phyloP scores from a whole-genome alignment of 257 asterid species.

The Rauvolfia tetraphylla region DNA sequence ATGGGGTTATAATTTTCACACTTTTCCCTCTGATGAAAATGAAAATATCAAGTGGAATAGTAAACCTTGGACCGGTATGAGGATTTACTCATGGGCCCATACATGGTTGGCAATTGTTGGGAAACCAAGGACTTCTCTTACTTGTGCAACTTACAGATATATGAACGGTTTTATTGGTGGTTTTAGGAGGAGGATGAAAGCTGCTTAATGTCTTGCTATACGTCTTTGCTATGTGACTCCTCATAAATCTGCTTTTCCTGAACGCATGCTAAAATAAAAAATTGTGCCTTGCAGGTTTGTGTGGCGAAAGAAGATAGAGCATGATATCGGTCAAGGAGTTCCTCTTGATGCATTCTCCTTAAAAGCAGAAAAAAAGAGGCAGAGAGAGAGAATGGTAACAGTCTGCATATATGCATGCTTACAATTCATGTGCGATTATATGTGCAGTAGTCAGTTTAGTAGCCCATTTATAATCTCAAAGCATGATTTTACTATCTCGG shows the following conservation, averaged over 20 bases:
- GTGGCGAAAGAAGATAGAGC: conserved; percentile 89
- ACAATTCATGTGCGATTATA: background rate
- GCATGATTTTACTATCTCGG: too few species aligned
- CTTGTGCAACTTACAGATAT: background rate
- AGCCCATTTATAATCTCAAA: background rate
- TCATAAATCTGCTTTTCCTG: background rate
- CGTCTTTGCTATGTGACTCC: background rate
- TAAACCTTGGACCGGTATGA: background rate
- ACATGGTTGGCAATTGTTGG: background rate
- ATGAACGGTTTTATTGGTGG: background rate
- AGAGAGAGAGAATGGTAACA: conserved; percentile 67
- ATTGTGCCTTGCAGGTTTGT: conserved; percentile 58
- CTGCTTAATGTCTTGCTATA: background rate
- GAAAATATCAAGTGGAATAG: background rate
- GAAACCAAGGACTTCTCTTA: background rate
- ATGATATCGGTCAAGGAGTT: conserved; percentile 65
- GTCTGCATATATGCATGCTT: background rate
- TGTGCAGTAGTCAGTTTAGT: background rate
- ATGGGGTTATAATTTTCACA: background rate
- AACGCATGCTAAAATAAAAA: background rate
- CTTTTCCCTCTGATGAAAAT: background rate
- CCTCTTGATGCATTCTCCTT: conserved; percentile 67
- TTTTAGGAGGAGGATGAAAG: background rate
- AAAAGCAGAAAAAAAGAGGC: conserved; percentile 75
- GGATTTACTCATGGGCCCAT: background rate